Evolutionary conservation across 805 yeast genomes (phyloP), one percentile per base, ranked within the genome.

Genomic region (Sporopachydermia lactativora): DNA sequence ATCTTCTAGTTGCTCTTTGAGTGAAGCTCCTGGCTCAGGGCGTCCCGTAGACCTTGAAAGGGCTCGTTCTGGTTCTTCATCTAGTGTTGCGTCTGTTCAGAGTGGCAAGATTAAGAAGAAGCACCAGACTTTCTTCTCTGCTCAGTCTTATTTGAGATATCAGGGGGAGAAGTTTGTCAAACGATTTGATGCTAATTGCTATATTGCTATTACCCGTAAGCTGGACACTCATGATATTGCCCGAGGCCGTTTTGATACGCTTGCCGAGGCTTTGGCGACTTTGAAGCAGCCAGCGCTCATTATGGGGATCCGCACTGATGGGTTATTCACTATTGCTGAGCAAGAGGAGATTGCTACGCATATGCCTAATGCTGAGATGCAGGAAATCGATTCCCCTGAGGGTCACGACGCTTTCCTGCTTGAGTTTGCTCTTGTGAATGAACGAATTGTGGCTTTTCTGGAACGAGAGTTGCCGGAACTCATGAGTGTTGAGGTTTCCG

Each of bases 321-420:
- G 96, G 0, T 64, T 92, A 18, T 92, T 92, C 62, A 89, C 97
- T 0, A 75, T 81, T 50, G 73, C 88, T 15, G 98, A 92, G 60
- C 98, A 92, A 60, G 83, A 83, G 52, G 73, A 77, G 40, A 68
- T 92, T 38, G 94, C 94, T 1, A 71, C 74, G 35, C 64, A 75
- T 52, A 71, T 92, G 44, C 88, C 86, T 4, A 68, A 81, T 49
- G 69, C 94, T 1, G 57, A 50, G 4, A 64, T 92, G 47, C 75
- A 77, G 48, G 75, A 76, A 51, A 77, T 92, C 36, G 74, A 81
- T 46, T 86, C 96, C 1, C 92, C 89, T 8, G 98, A 92, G 51
- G 98, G 98, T 14, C 98, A 92, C 54, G 98, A 92, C 63, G 98
- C 97, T 2, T 92, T 92, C 54, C 62, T 92, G 45, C 66, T 92